Evolutionary conservation across 2,329 filamentous ascomycete genomes (phyloP), one percentile per base, ranked within the genome.

Genomic region (Dactylella cylindrospora): DNA sequence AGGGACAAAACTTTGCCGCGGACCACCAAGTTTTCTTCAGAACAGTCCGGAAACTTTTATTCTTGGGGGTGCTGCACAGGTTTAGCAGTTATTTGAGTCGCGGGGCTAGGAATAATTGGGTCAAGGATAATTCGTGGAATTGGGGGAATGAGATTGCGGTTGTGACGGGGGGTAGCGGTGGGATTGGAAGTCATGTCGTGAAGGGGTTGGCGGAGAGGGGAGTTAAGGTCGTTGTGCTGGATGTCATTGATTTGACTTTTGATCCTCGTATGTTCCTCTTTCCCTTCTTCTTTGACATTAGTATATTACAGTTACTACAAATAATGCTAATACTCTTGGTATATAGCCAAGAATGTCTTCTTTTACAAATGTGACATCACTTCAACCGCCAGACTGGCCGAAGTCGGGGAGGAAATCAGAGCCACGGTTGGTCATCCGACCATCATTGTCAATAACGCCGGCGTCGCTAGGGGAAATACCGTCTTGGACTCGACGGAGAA

Each of bases 331-430:
- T n/a, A n/a, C n/a, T n/a, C n/a, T 9, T 31, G 9, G 28, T 39
- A 23, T 29, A 12, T 31, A 78, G 74, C 75, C 29, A 74, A 77
- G 26, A 79, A 79, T 7, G 80, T 88, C n/a, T 76, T 79, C 70
- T 85, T 82, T 74, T 87, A 83, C 74, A 74, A 83, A 66, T 86
- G 83, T 74, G 85, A 90, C 72, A 79, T 90, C 66, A 81, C 82
- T 41, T 83, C 50, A 28, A 53, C 49, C 9, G 69, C 76, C 10
- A 76, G 75, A 28, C 78, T 88, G 66, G 70, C 76, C 5, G 70
- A 73, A 2, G 77, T 78, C 4, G 83, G 81, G 0, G 68, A 75
- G 9, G 69, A 74, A 3, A 78, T 88, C 68, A 77, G 80, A 46
- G 70, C 72, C 23, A 71, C 78, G 9, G 74, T 86, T 52, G 85